Evolutionary conservation across 192 early-diverging fungal species (phyloP).

Genomic region (Irineochytrium annulatum): DNA sequence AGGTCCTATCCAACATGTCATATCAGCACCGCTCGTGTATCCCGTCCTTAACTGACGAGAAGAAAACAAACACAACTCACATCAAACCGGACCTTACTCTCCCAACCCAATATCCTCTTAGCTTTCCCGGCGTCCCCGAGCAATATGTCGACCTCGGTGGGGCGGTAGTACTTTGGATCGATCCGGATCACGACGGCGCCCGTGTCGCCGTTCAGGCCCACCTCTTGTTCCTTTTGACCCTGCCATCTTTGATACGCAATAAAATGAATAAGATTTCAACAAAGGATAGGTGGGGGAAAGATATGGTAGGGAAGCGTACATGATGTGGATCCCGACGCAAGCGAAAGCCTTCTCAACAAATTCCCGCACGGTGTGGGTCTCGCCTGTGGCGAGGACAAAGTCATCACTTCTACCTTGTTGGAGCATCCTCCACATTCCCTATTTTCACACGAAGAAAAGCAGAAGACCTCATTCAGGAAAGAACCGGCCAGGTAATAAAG

Average conservation of each 20-base stretch:
- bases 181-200: slow-evolving; percentile 14
- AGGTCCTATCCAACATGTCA: no score
- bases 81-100: slow-evolving; percentile 66
- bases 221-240: slow-evolving; percentile 24
- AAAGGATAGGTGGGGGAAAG: background rate
- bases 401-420: slow-evolving; percentile 71
- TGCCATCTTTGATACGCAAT: slow-evolving; percentile 20
- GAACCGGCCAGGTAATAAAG: background rate
- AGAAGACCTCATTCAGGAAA: background rate
- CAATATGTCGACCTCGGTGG: slow-evolving; percentile 72
- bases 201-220: slow-evolving; percentile 20
- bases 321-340: slow-evolving; percentile 54
- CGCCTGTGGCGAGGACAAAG: slow-evolving; percentile 74
- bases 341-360: slow-evolving; percentile 75
- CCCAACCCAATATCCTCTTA: slow-evolving; percentile 60
- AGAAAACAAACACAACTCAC: slow-evolving; percentile 26
- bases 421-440: slow-evolving; percentile 81
- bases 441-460: background rate
- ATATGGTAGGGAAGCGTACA: slow-evolving; percentile 27
- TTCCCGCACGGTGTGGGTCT: slow-evolving; percentile 73
- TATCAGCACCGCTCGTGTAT: no score
- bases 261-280: slow-evolving; percentile 6
- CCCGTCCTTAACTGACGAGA: background rate
- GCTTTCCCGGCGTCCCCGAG: slow-evolving; percentile 72
- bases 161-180: slow-evolving; percentile 75